Percentiles rank a stretch among this genome's conserved stretches.
phyloP scores from a whole-genome alignment of 1,284 basidiomycete species.

The Cutaneotrichosporon dermatis region DNA sequence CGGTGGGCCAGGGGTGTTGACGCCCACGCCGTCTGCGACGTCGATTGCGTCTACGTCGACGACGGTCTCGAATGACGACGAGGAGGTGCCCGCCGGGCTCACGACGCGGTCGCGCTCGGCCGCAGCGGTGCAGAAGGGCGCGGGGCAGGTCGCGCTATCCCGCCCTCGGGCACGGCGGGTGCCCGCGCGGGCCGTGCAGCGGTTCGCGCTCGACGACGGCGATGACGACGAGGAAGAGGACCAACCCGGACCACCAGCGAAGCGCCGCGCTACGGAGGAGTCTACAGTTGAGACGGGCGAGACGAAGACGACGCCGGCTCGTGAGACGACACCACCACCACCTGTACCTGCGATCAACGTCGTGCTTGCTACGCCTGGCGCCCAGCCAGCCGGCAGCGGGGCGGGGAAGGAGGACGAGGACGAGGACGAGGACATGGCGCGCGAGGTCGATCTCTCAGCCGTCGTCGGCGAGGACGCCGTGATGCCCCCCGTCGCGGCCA shows the following conservation, averaged over 20 bases:
- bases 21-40: slow-evolving; percentile 12
- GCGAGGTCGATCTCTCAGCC: neutral
- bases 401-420: neutral
- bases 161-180: slow-evolving; percentile 21
- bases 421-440: slow-evolving; percentile 5
- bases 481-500: neutral
- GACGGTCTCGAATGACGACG: neutral
- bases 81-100: too few species aligned
- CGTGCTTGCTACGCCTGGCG: neutral
- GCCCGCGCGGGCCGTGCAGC: slow-evolving; percentile 3
- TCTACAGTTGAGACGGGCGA: neutral
- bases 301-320: neutral
- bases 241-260: too few species aligned
- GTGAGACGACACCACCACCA: neutral
- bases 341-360: neutral
- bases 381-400: neutral
- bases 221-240: slow-evolving; percentile 21
- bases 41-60: slow-evolving; percentile 6
- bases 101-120: neutral
- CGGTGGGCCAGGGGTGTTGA: slow-evolving; percentile 1
- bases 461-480: too few species aligned
- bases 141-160: slow-evolving; percentile 37
- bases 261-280: too few species aligned
- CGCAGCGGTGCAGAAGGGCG: slow-evolving; percentile 21
- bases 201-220: slow-evolving; percentile 31